Evolutionary conservation across 129 eudicot species (phyloP), one percentile per base, ranked within the genome.

Genomic region (Lactuca saligna): DNA sequence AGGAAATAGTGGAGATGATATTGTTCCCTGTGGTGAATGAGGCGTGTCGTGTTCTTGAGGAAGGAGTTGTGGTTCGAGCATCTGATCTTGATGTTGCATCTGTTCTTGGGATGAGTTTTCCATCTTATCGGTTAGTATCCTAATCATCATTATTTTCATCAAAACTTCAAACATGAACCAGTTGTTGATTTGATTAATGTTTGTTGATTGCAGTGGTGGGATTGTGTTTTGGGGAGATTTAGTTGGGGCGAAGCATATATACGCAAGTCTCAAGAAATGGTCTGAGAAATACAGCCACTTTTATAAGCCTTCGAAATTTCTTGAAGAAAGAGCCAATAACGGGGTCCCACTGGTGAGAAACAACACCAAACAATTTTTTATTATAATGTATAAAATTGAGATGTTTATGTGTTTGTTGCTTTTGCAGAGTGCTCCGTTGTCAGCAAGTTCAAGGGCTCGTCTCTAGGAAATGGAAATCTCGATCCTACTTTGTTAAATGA

Each of bases 31-130:
- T 89, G 50, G 97, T 89, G 76, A 93, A 93, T 33, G 98, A 93
- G 83, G 96, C 96, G 44, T 93, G 98, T 62, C 92, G 95, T 72
- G 96, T 89, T 68, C 63, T 93, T 13, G 98, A 89, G 57, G 98
- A 93, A 71, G 97, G 88, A 75, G 66, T 89, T 8, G 92, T 93
- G 25, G 87, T 93, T 55, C 92, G 97, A 65, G 96, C 97, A 63
- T 93, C 98, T 13, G 98, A 89, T 82, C 97, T 93, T 73, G 98
- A 89, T 50, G 81, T 79, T 57, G 95, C 98, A 29, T 89, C 98
- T 44, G 88, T 93, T 78, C 97, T 93, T 62, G 98, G 98, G 61
- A 93, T 93, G 98, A 87, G 98, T 79, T 93, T 93, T 71, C 98
- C 98, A 17, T 79, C 90, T 54, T 93, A 89, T 66, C 96, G 98